Conservation (phyloP, 2,329 filamentous ascomycete genomes). For the Beauveria sp. region DNA sequence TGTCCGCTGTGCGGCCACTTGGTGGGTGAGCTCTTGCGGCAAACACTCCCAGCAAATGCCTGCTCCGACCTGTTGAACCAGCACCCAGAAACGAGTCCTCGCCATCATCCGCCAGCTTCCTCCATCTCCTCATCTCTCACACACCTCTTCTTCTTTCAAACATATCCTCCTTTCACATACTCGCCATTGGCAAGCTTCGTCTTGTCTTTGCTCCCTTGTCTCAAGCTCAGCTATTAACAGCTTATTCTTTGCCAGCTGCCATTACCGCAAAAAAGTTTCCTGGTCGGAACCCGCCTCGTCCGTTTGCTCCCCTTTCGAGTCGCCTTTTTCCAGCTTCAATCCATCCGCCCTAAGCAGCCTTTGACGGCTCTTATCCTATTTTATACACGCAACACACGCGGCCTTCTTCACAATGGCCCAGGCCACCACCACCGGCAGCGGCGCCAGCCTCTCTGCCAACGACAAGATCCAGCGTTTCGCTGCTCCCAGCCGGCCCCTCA, state of each 20-base stretch:
- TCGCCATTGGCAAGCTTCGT: constrained; percentile 5
- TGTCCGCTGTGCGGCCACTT: not conserved
- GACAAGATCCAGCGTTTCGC: constrained; percentile 98
- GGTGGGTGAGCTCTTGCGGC: not conserved
- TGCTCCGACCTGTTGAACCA: constrained; percentile 10
- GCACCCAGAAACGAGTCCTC: constrained; percentile 1
- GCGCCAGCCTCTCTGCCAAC: constrained; percentile 66
- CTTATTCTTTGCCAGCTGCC: not conserved
- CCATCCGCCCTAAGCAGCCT: constrained; percentile 8
- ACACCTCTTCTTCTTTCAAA: constrained; percentile 4
- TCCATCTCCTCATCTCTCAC: constrained; percentile 4
- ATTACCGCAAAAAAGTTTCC: constrained; percentile 7
- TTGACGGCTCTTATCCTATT: constrained; percentile 10
- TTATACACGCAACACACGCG: constrained; percentile 12
- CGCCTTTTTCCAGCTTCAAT: constrained; percentile 9
- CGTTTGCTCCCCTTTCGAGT: constrained; percentile 9
- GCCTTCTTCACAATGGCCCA: constrained; percentile 42
- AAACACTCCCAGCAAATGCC: constrained; percentile 11
- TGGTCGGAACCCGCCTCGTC: constrained; percentile 7
- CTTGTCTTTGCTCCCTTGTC: not conserved
- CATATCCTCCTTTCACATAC: constrained; percentile 13
- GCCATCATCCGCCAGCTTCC: constrained; percentile 9
- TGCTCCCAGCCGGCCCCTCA: constrained; percentile 85
- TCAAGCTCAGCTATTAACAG: not conserved
- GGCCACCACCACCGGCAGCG: constrained; percentile 40